Evolutionary conservation across 2,329 filamentous ascomycete species (phyloP), one percentile per base, ranked within the genome.

Genomic region (Neurospora sp.): DNA sequence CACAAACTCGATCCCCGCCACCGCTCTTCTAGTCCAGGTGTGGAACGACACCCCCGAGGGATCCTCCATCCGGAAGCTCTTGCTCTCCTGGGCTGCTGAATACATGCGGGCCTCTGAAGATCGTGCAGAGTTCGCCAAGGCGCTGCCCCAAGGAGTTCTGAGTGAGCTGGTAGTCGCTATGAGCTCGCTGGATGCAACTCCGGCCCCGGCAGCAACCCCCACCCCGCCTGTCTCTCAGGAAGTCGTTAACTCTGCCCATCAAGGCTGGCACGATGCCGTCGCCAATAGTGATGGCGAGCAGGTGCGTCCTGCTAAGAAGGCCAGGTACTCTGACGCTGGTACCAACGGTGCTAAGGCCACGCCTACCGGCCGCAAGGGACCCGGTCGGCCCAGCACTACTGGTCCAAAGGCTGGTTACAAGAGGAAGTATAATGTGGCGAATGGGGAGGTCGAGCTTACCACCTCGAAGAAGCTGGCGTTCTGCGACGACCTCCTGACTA

Each of bases 11-110:
- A 89, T 89, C 62, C 88, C 88, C 1, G 83, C 86, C 3, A 86
- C 86, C 0, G 84, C 85, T 1, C 80, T 89, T 1, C 83, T 89
- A 6, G 84, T 89, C 1, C 83, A 86, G 74, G 87, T 88, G 6
- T 89, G 87, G 87, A 83, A 85, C 67, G 86, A 89, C 68, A 88
- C 87, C 0, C 86, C 86, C 0, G 85, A 87, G 72, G 87, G 86
- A 8, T 89, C 87, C 2, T 83, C 85, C 0, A 85, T 90, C 67
- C 83, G 87, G 46, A 82, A 82, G 71, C 83, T 89, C 43, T 82
- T 90, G 15, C 79, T 89, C 3, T 83, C 82, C 11, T 90, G 88
- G 88, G 85, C 87, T 1, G 87, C 86, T 36, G 87, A 89, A 77
- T 89, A 89, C 74, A 87, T 89, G 80, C 80, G 85, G 57, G 85